Conservation (phyloP, 139 green algal genomes). For the Zygnema cylindricum region DNA sequence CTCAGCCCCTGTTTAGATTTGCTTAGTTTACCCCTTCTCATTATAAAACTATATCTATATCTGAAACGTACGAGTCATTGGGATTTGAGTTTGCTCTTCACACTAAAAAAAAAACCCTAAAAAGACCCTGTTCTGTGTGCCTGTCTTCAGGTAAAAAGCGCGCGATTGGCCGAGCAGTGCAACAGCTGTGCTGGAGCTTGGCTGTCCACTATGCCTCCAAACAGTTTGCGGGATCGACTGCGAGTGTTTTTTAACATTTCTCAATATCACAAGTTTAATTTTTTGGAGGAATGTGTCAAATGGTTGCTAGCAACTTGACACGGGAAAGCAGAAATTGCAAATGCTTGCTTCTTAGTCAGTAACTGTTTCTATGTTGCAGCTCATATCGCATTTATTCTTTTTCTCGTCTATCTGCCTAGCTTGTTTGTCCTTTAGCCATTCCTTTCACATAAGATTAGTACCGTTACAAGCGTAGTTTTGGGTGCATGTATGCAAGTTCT, state of each 20-base stretch:
- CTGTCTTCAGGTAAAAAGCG: slow-evolving; percentile 54
- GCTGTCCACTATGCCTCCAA: slow-evolving; percentile 23
- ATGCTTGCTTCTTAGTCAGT: no score
- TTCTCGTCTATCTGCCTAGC: no score
- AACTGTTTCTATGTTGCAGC: no score
- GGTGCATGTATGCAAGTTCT: no score
- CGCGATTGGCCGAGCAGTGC: slow-evolving; percentile 55
- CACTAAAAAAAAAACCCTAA: no score
- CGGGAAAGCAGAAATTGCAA: no score
- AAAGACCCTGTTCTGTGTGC: slow-evolving; percentile 20
- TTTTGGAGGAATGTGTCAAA: slow-evolving; percentile 60
- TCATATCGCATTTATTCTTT: no score
- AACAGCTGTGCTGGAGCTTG: slow-evolving; percentile 60
- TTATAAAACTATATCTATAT: not conserved
- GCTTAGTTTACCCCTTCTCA: not conserved
- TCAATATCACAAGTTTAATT: slow-evolving; percentile 59
- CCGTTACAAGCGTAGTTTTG: no score
- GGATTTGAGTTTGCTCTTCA: not conserved
- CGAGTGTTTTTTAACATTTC: slow-evolving; percentile 64
- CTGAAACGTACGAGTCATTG: not conserved
- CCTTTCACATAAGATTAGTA: no score
- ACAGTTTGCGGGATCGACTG: slow-evolving; percentile 45
- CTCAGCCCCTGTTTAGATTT: not conserved
- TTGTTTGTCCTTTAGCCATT: no score
- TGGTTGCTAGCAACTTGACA: slow-evolving; percentile 47